These are phyloP conservation scores for Apiospora pterosperma DNA, from an alignment of 2,329 filamentous ascomycete genomes.

Conservation along the genomic window DNA sequence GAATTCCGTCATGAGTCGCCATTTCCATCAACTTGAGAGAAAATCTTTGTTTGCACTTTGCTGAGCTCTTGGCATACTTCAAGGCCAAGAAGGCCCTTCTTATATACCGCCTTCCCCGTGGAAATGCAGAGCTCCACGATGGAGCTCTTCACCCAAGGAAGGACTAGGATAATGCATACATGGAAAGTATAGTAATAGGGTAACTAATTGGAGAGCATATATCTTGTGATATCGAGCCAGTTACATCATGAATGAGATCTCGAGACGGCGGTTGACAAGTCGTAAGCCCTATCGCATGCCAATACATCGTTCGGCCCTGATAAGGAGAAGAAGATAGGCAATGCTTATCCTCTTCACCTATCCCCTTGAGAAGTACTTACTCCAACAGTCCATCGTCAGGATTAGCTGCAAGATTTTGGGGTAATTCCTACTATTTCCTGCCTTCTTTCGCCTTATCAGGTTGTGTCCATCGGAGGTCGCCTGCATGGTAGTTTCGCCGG, in stretches of 20 bases:
- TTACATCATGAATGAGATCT: not conserved
- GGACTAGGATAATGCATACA: not conserved
- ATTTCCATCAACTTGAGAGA: too few species aligned
- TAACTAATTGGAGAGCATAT: too few species aligned
- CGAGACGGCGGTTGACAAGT: not conserved
- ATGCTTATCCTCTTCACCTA: not conserved
- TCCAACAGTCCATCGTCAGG: not conserved
- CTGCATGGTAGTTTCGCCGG: not conserved
- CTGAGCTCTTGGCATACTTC: not conserved
- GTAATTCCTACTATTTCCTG: not conserved
- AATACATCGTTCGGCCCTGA: not conserved
- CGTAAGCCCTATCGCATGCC: not conserved
- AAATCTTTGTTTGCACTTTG: too few species aligned
- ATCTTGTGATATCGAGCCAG: not conserved
- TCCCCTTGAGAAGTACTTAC: not conserved
- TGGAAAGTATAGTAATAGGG: too few species aligned
- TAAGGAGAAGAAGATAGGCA: not conserved
- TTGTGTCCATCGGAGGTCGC: not conserved
- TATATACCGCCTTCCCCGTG: not conserved
- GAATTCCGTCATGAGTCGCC: conserved; percentile 10
- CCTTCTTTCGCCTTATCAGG: not conserved
- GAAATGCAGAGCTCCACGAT: too few species aligned
- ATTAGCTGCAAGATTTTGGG: not conserved
- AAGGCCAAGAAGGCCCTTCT: not conserved
- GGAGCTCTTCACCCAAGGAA: too few species aligned